A percentile compares a stretch with the other conserved stretches of the same genome.
Evolutionary conservation across 352 stramenopile species (phyloP).

Genomic region (Elongisporangium undulatum): DNA sequence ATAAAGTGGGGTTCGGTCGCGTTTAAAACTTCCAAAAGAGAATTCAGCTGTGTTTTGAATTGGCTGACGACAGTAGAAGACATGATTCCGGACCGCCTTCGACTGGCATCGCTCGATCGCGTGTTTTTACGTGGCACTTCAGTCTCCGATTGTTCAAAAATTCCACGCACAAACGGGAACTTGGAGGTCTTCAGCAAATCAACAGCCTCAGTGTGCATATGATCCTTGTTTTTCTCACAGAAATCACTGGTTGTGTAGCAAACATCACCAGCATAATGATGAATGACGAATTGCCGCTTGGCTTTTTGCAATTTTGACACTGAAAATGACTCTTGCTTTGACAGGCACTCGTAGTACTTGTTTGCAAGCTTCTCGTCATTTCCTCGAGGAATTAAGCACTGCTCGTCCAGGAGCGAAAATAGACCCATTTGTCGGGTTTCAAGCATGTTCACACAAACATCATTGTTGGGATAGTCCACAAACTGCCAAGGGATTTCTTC

Average conservation of each 20-base stretch:
- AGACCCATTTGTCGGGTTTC: constrained; percentile 74
- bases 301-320: constrained; percentile 73
- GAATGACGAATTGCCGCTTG: constrained; percentile 81
- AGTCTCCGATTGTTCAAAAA: constrained; percentile 41
- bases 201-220: constrained; percentile 78
- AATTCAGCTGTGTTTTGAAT: constrained; percentile 92
- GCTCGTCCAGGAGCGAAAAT: constrained; percentile 82
- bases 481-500: constrained; percentile 89
- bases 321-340: constrained; percentile 61
- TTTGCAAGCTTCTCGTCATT: constrained; percentile 84
- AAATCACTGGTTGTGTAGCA: constrained; percentile 81
- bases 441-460: constrained; percentile 69
- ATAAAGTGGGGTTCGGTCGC: constrained; percentile 92
- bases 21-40: constrained; percentile 93
- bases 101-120: constrained; percentile 30
- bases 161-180: constrained; percentile 56
- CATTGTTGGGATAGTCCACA: constrained; percentile 87
- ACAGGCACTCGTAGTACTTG: constrained; percentile 72
- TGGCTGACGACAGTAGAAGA: constrained; percentile 85
- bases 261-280: constrained; percentile 84
- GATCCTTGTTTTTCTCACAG: constrained; percentile 89
- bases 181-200: constrained; percentile 69
- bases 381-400: constrained; percentile 78
- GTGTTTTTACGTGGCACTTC: constrained; percentile 7
- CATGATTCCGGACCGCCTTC: constrained; percentile 72